phyloP scores from a whole-genome alignment of 2,329 filamentous ascomycete species.

The Neonectria faginata region DNA sequence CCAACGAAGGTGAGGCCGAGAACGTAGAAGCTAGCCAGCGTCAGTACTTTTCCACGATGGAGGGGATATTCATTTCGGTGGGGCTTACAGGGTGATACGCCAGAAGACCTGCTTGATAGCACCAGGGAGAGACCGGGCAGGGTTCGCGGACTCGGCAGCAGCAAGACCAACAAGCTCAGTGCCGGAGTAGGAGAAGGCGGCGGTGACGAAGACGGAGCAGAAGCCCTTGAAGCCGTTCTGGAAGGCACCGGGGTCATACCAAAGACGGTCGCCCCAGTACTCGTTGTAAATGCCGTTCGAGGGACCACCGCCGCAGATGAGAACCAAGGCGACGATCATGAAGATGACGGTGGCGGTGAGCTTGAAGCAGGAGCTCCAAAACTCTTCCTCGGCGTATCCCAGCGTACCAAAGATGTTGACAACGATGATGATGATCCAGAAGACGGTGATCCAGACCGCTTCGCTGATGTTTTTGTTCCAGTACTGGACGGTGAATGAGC shows the following conservation, averaged over 20 bases:
- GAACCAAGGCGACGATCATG: slow-evolving; percentile 69
- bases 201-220: slow-evolving; percentile 76
- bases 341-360: slow-evolving; percentile 69
- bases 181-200: slow-evolving; percentile 75
- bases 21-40: slow-evolving; percentile 54
- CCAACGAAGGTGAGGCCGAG: slow-evolving; percentile 63
- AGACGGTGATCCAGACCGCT: slow-evolving; percentile 66
- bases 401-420: slow-evolving; percentile 68
- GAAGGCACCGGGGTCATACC: slow-evolving; percentile 61
- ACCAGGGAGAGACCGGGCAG: slow-evolving; percentile 77
- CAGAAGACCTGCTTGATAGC: slow-evolving; percentile 81
- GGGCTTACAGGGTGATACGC: slow-evolving; percentile 58
- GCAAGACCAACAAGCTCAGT: slow-evolving; percentile 78
- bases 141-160: slow-evolving; percentile 75
- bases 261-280: slow-evolving; percentile 57
- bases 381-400: slow-evolving; percentile 68
- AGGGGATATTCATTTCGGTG: too few relatives aligned
- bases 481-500: slow-evolving; percentile 62
- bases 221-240: slow-evolving; percentile 78
- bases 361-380: slow-evolving; percentile 66
- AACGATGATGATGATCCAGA: slow-evolving; percentile 60
- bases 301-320: slow-evolving; percentile 69
- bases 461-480: slow-evolving; percentile 61
- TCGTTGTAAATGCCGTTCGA: slow-evolving; percentile 54
- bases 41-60: slow-evolving; percentile 11